Evolutionary conservation across 371 early-diverging fungal species (phyloP), one percentile per base, ranked within the genome.

Genomic region (Vairimorpha apis): DNA sequence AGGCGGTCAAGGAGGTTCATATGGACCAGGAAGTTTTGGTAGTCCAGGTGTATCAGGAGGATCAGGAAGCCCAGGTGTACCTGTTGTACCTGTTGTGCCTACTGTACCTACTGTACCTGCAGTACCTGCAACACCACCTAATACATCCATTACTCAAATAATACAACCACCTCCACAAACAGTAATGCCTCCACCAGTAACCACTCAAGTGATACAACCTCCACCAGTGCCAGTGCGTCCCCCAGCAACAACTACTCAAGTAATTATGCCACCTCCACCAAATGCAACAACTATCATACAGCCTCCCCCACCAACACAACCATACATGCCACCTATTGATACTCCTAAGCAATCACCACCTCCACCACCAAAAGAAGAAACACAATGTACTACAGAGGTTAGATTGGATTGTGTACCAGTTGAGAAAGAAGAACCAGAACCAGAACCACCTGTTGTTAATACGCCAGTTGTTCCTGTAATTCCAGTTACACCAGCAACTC

Each of bases 401-500:
- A 43, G 4, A 1, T n/a, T 63, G 18, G 63, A 63, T 41, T 63
- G 63, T 63, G 45, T 21, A 43, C 63, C 63, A n/a, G 25, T 43
- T 4, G 63, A 37, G 12, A 27, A 41, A 38, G 43, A 38, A 41
- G 63, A 13, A 10, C 38, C 27, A 25, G 37, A 38, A 25, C 10
- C 44, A 7, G 10, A 12, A 60, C 60, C 60, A 56, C 60, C 60
- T 8, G 13, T n/a, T 3, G 12, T 7, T 12, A 14, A 14, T 12
- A 3, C 32, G 18, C 4, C 60, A 13, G 4, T 37, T 5, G 35
- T 16, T 60, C 60, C 35, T 10, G 13, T 8, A 25, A 32, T 8
- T 58, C 58, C 58, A n/a, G 8, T 3, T 25, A n/a, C 27, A 4
- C 3, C 3, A 3, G 12, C 7, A n/a, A 4, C 38, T n/a, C 38